Conservation (phyloP, 352 stramenopile genomes). For the Phytophthora multivora region DNA sequence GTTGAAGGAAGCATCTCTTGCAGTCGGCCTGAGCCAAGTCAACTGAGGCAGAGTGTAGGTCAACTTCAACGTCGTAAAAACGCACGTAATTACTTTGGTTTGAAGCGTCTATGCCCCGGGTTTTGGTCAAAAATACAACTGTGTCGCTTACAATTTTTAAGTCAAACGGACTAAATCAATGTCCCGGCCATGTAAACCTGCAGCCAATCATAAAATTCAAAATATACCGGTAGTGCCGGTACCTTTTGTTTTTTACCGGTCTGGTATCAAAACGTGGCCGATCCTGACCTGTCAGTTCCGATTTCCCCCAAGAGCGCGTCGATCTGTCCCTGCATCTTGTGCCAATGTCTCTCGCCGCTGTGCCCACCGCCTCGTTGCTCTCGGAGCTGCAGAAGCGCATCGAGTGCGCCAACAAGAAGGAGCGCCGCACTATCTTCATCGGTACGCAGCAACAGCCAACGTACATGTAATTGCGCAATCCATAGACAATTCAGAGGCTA, state of each 20-base stretch:
- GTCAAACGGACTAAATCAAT: no score
- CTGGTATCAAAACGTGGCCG: conserved; percentile 17
- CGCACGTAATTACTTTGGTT: conserved; percentile 10
- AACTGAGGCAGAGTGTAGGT: conserved; percentile 7
- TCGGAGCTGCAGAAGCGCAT: conserved; percentile 93
- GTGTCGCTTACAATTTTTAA: background rate
- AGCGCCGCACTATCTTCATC: conserved; percentile 95
- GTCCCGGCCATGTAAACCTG: no score
- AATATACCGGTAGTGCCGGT: no score
- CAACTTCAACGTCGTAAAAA: conserved; percentile 30
- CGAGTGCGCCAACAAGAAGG: conserved; percentile 92
- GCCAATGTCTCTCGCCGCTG: conserved; percentile 68
- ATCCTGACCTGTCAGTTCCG: conserved; percentile 31
- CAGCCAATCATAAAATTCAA: no score
- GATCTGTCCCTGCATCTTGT: background rate
- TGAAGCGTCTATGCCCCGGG: background rate
- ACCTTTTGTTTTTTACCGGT: background rate
- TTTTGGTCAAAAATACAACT: background rate
- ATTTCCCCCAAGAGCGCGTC: conserved; percentile 16
- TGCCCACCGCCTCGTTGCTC: conserved; percentile 87
- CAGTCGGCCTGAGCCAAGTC: background rate
- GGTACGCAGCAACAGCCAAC: conserved; percentile 50
- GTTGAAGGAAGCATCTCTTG: background rate
- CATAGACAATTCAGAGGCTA: conserved; percentile 4
- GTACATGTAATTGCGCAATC: conserved; percentile 2